Evolutionary conservation across 805 yeast species (phyloP), one percentile per base, ranked within the genome.

Genomic region (Maudiozyma bulderi): DNA sequence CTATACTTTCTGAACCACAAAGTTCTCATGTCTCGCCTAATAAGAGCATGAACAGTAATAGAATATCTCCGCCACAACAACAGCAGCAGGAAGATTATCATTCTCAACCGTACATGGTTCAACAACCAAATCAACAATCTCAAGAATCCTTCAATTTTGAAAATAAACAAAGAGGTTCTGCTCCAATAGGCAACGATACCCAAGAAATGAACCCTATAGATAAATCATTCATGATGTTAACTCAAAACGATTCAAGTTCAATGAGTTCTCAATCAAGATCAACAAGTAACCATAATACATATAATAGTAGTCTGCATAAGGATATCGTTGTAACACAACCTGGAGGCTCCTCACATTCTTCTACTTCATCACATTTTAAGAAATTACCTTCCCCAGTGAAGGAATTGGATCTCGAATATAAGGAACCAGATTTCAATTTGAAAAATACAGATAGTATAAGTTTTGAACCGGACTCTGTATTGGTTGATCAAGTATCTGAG

Each of bases 221-320:
- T 48, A 58, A 50, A 48, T 60, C 65, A 40, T 64, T 62, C 44
- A 56, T 58, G 62, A 59, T 59, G 56, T 49, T 64, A 29, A 64
- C 66, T 4, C 60, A 57, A 40, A 60, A 56, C 44, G 61, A 57
- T 40, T 44, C 55, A 15, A 32, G 29, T 30, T 40, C 43, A 41
- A 32, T 8, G 30, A 40, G 33, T n/a, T 34, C 34, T 14, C 40
- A 31, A 9, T 40, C 44, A 15, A 7, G 40, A 40, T 15, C n/a
- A 9, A 29, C 29, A 15, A 40, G 38, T 35, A 35, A 35, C 14
- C 15, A 35, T 35, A 15, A 13, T 35, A 6, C 14, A 4, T 6
- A 35, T 8, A 35, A n/a, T 9, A 35, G n/a, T 35, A 35, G 14
- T n/a, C 38, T 20, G 4, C 26, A 20, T 20, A 20, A 20, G 2